phyloP scores from a whole-genome alignment of 805 yeast species.

The Wickerhamiella alocasiicola region DNA sequence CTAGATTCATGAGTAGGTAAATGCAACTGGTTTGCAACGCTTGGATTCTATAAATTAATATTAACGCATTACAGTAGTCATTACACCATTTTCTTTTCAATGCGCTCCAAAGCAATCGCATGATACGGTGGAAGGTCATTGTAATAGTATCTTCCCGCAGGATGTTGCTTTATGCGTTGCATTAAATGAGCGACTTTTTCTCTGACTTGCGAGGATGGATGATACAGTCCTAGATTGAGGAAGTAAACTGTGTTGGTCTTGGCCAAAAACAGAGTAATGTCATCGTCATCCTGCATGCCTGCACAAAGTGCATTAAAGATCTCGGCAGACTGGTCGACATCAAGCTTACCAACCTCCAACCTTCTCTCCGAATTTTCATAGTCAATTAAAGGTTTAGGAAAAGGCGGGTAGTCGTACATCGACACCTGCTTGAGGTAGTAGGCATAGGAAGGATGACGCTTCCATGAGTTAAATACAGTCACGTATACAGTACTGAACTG shows the following conservation, averaged over 20 bases:
- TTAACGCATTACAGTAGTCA: too few species aligned
- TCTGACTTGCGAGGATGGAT: conserved; percentile 22
- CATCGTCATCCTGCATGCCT: conserved; percentile 22
- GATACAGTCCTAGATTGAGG: conserved; percentile 25
- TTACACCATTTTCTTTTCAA: conserved; percentile 8
- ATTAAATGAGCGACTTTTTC: conserved; percentile 19
- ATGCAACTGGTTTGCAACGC: too few species aligned
- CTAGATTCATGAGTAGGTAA: too few species aligned
- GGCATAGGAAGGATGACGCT: conserved; percentile 21
- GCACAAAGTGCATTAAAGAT: conserved; percentile 20
- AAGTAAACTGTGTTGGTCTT: conserved; percentile 22
- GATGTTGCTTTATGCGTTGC: conserved; percentile 21
- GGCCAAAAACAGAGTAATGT: conserved; percentile 22
- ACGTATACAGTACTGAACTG: conserved; percentile 20
- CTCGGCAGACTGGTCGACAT: conserved; percentile 20
- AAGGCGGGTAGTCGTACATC: conserved; percentile 7
- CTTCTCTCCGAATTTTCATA: conserved; percentile 8
- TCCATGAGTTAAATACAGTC: conserved; percentile 25
- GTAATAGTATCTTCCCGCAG: conserved; percentile 23
- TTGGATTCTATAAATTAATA: too few species aligned
- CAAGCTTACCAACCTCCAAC: conserved; percentile 13
- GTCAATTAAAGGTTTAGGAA: conserved; percentile 22
- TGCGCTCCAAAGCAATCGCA: conserved; percentile 12
- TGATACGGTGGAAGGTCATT: conserved; percentile 15
- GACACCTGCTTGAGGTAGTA: conserved; percentile 15